Base-by-base conservation (phyloP, 2,329 filamentous ascomycete species). In the Harringtonia aguacate region DNA sequence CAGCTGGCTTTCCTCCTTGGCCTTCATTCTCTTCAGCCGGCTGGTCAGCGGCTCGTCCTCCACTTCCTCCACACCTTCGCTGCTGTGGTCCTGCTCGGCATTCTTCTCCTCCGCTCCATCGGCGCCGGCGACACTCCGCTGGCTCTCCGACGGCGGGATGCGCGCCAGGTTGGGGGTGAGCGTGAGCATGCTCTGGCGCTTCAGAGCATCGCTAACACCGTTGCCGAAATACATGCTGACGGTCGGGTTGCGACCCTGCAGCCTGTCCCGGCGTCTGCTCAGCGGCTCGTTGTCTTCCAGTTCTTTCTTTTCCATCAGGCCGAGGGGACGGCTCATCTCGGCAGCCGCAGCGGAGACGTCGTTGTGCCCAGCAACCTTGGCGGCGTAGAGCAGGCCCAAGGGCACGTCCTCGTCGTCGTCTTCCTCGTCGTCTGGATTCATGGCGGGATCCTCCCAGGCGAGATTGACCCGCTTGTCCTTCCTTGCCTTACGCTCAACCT, bases 271-370 rank as follows among this genome's bases (percentile, higher is more conserved):
- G 3, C 89, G 81, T 33, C 73, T 73, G 54, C 84, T 88, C 18
- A 95, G 68, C 0, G 92, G 89, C 59, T 97, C 92, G 44, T 88
- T 92, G 55, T 98, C 92, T 59, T 98, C 92, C 51, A 92, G 66
- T 47, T 94, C 83, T 38, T 86, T 79, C 54, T 78, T 79, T 57
- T 94, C 84, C 69, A 92, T 81, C 45, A 92, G 61, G 5, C 86
- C 86, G 6, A 87, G 60, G 0, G 85, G 84, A 12, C 79, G 64
- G 62, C 79, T 72, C 50, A 80, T 56, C 63, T 76, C 72, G 46
- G 70, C 68, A 48, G 70, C 61, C 39, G 70, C 67, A 46, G 69
- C 63, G 28, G 64, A 63, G 28, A 68, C 58, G 43, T 68, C 62
- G 37, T 61, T 61, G 34, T 58, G 61, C 13, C 71, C 70, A n/a